Base-by-base conservation (phyloP, 257 asterid genomes). In the Penstemon barbatus region DNA sequence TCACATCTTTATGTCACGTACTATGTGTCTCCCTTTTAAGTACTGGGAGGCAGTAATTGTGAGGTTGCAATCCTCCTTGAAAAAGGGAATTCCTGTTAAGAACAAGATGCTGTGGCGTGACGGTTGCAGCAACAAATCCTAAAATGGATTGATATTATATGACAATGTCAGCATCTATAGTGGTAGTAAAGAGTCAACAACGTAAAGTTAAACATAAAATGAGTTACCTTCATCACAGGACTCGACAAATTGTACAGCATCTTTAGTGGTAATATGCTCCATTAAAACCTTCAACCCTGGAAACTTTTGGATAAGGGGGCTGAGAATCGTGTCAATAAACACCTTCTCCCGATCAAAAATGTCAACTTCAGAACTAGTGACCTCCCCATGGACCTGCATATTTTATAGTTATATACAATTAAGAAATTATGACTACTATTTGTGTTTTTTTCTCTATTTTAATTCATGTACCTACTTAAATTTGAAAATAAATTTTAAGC, bases 71-170 rank as follows among this genome's bases (percentile, higher is more conserved):
- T 70, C 98, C 97, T 71, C 98, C 98, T 78, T 90, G 90, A 52
- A 93, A 93, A 69, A 93, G 85, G 74, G 97, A 79, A 82, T 93
- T 93, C 83, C 97, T 84, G 73, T 90, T 93, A 8, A 93, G 89
- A 75, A 89, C 83, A 64, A 93, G 90, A 85, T 93, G 98, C 15
- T 93, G 98, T 11, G 98, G 98, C 45, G 98, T 93, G 79, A 93
- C 95, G 5, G 98, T 93, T 67, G 98, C 98, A 13, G 95, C 98
- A 55, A 93, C 88, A 79, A 62, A 86, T 69, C 98, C 98, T 93
- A 39, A 57, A 75, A 75, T 52, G 52, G 41, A 67, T 7, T 11
- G 57, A 69, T 63, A 59, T 64, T 44, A 74, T 67, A 70, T 6
- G 33, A 42, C 46, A 61, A 40, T 6, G 2, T 25, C 33, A 25